Evolutionary conservation across 164 flowering plant genomes (phyloP), one percentile per base, ranked within the genome.

Genomic region (Saururus chinensis): DNA sequence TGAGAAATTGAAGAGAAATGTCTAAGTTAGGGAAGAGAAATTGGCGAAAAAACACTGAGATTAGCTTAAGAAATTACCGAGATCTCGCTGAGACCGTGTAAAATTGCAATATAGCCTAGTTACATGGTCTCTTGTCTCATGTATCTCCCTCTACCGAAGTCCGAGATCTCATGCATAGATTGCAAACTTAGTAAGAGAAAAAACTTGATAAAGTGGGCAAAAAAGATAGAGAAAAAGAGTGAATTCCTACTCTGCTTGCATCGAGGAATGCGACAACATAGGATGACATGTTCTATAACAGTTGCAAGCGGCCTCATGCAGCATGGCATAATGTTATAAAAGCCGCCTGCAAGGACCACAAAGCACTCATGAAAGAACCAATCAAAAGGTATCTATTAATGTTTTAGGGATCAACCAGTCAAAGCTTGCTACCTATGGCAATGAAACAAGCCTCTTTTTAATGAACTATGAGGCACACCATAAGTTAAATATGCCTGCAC

Each of bases 391-490:
- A n/a, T n/a, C n/a, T n/a, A n/a, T n/a, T n/a, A 41, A 45, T 25
- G 11, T 59, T 21, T 60, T 49, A 48, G 56, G 4, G 22, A 53
- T 20, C 56, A 53, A 20, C 56, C 25, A 45, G 49, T 12, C 8
- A 8, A 41, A 41, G 45, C 49, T 45, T 35, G 22, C 55, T 81
- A 87, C 97, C 92, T 88, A n/a, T 91, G 80, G n/a, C n/a, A n/a
- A n/a, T 88, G 92, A 77, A 88, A 91, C 81, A 91, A 25, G 89
- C 85, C 71, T 79, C 96, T 81, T 76, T 87, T 83, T 61, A 91
- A 54, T 63, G 93, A 79, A 67, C 70, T 71, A 48, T 75, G 79
- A 13, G 97, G 91, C 37, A 86, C 78, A 53, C 97, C 97, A 71
- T 84, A 87, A 19, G 91, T 92, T 67, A 91, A 71, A 74, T 83